Evolutionary conservation across 495 filamentous ascomycete species (phyloP).

Genomic region (Aspergillus egyptiacus): DNA sequence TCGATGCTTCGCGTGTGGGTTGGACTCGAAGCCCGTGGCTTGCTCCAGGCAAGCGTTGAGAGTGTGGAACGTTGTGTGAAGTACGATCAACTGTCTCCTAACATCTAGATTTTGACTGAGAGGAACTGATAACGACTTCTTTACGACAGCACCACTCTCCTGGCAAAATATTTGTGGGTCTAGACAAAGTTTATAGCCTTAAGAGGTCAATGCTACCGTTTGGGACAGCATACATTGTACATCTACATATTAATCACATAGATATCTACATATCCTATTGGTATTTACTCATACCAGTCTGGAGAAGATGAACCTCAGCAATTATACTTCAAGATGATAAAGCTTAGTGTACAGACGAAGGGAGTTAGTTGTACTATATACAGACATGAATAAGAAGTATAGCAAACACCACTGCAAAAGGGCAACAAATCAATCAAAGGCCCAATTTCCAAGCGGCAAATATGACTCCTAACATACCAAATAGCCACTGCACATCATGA

Average conservation of each 20-base stretch:
- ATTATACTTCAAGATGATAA: too few relatives aligned
- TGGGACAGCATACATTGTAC: too few relatives aligned
- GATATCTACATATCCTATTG: too few relatives aligned
- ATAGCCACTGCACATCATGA: not conserved
- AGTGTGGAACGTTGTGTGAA: conserved; percentile 82
- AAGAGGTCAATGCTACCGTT: too few relatives aligned
- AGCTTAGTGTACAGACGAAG: not conserved
- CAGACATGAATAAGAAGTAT: not conserved
- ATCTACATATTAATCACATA: too few relatives aligned
- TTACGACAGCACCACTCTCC: too few relatives aligned
- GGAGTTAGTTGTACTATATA: conserved; percentile 3
- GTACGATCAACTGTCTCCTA: conserved; percentile 75
- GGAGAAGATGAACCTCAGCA: too few relatives aligned
- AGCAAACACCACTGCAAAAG: conserved; percentile 18
- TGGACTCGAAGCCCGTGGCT: conserved; percentile 79
- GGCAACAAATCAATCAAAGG: conserved; percentile 8
- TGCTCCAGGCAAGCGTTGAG: conserved; percentile 82
- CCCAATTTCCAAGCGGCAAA: conserved; percentile 1
- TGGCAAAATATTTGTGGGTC: too few relatives aligned
- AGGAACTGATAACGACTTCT: too few relatives aligned
- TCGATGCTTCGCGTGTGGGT: conserved; percentile 95
- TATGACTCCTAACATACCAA: conserved; percentile 4
- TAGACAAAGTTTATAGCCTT: too few relatives aligned
- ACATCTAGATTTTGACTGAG: conserved; percentile 55
- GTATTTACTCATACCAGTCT: too few relatives aligned